These are phyloP conservation scores for Fusarium sublunatum DNA, from an alignment of 2,329 filamentous ascomycete species.

Conservation along the genomic window DNA sequence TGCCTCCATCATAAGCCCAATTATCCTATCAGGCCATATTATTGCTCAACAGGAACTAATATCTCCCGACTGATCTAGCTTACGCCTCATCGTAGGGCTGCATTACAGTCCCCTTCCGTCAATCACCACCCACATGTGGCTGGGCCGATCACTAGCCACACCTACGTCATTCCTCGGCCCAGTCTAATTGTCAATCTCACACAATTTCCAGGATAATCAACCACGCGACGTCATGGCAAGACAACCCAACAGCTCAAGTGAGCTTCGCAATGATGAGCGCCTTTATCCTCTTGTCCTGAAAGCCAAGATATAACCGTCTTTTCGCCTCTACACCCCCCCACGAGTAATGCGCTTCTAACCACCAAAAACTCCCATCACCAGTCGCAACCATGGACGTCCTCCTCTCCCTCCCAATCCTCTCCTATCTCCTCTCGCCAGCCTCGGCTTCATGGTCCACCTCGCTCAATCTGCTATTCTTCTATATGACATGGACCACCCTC, in stretches of 20 bases:
- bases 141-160: conserved; percentile 33
- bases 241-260: background rate
- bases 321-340: background rate
- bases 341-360: conserved; percentile 17
- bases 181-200: conserved; percentile 1
- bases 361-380: conserved; percentile 13
- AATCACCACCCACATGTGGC: conserved; percentile 13
- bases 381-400: conserved; percentile 69
- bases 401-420: conserved; percentile 77
- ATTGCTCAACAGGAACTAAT: too few species aligned
- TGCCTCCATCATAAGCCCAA: too few species aligned
- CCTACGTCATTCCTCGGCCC: conserved; percentile 32
- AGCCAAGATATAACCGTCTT: background rate
- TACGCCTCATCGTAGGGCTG: background rate
- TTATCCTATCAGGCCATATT: too few species aligned
- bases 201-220: conserved; percentile 19
- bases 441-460: conserved; percentile 79
- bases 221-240: conserved; percentile 33
- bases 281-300: background rate
- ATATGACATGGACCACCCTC: conserved; percentile 88
- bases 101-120: background rate
- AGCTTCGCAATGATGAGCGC: conserved; percentile 2
- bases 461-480: conserved; percentile 88
- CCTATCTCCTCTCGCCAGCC: conserved; percentile 71
- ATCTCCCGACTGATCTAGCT: too few species aligned